Evolutionary conservation across 495 filamentous ascomycete species (phyloP).

Genomic region (Trichoderma gamsii): DNA sequence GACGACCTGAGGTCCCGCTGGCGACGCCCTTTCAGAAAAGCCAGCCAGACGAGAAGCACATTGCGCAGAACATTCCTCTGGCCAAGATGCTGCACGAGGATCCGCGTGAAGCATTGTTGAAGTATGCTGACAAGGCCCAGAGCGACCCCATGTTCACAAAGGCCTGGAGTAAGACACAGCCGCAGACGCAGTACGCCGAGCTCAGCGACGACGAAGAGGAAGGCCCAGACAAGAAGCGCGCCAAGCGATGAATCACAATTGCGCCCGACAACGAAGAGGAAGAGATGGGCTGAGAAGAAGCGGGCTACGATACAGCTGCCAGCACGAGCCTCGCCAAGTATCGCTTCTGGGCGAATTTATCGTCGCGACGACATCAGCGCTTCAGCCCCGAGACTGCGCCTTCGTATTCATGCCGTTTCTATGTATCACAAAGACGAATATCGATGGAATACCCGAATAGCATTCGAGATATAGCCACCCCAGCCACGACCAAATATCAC

Average conservation of each 20-base stretch:
- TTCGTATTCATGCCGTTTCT: no score
- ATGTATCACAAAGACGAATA: no score
- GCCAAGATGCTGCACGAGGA: slow-evolving; percentile 97
- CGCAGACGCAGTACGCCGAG: slow-evolving; percentile 85
- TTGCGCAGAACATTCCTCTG: slow-evolving; percentile 78
- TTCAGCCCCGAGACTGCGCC: no score
- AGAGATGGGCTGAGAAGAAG: no score
- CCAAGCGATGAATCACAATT: slow-evolving; percentile 36
- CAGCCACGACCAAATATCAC: no score
- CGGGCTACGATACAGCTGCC: no score
- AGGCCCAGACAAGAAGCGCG: slow-evolving; percentile 61
- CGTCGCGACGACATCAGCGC: no score
- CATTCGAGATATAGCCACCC: no score
- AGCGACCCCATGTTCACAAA: slow-evolving; percentile 91
- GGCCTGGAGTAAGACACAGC: slow-evolving; percentile 89
- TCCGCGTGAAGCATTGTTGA: slow-evolving; percentile 85
- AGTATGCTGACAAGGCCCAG: slow-evolving; percentile 90
- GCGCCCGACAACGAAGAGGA: neutral
- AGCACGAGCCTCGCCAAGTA: no score
- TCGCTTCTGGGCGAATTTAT: no score
- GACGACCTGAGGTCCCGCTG: slow-evolving; percentile 74
- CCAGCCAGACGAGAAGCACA: slow-evolving; percentile 84
- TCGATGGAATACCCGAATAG: no score
- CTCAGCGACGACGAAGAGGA: slow-evolving; percentile 79
- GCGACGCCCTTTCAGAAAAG: slow-evolving; percentile 87